phyloP scores from a whole-genome alignment of 176 grass and related monocot species.

The Aegilops bicornis region DNA sequence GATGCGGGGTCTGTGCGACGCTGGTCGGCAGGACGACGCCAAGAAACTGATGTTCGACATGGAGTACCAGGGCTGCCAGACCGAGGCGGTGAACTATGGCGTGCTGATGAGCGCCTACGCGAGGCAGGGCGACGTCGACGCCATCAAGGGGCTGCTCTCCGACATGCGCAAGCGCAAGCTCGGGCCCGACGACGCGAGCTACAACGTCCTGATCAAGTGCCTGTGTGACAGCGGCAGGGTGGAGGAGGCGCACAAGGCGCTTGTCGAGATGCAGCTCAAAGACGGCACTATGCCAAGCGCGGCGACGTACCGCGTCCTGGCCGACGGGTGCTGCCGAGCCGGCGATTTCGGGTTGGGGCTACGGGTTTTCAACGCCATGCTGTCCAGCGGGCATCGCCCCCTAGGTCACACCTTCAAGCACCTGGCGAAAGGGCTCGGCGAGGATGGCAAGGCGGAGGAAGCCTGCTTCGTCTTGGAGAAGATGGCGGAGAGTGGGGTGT shows the following conservation, averaged over 20 bases:
- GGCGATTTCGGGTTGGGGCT: slow-evolving; percentile 47
- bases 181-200: slow-evolving; percentile 48
- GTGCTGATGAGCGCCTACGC: slow-evolving; percentile 70
- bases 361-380: slow-evolving; percentile 47
- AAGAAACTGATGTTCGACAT: slow-evolving; percentile 94
- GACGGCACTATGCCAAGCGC: slow-evolving; percentile 49
- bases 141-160: slow-evolving; percentile 33
- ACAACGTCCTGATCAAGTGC: slow-evolving; percentile 68
- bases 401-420: slow-evolving; percentile 23
- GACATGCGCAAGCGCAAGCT: slow-evolving; percentile 70
- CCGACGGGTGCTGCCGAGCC: slow-evolving; percentile 63
- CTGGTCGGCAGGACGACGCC: slow-evolving; percentile 44
- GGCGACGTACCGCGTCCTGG: slow-evolving; percentile 49
- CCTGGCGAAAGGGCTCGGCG: slow-evolving; percentile 33
- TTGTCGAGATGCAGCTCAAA: slow-evolving; percentile 81
- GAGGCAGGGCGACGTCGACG: slow-evolving; percentile 30
- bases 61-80: slow-evolving; percentile 88
- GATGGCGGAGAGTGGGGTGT: slow-evolving; percentile 30
- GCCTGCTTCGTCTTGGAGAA: slow-evolving; percentile 65
- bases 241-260: slow-evolving; percentile 53
- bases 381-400: slow-evolving; percentile 57
- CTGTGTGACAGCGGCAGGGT: slow-evolving; percentile 48
- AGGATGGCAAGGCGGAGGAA: slow-evolving; percentile 39
- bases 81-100: slow-evolving; percentile 64
- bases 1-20: slow-evolving; percentile 61